Conservation (phyloP, 179 eudicot genomes). For the Vitellaria paradoxa region DNA sequence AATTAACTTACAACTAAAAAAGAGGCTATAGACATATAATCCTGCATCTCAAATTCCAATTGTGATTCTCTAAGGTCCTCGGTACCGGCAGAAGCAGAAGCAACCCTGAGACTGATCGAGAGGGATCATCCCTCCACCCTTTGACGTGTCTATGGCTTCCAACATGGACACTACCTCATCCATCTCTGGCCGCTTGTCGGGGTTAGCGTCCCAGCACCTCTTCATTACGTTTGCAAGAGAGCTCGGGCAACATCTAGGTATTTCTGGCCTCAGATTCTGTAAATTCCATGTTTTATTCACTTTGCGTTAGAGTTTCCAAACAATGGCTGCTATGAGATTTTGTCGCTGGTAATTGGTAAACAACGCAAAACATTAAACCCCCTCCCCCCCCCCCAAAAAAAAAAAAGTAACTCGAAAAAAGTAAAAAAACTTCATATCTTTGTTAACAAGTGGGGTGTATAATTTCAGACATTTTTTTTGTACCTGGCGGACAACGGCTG, state of each 20-base stretch:
- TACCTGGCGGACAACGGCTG: conserved; percentile 96
- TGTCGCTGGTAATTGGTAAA: too few species aligned
- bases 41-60: not conserved
- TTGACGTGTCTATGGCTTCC: conserved; percentile 89
- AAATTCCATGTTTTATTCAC: conserved; percentile 11
- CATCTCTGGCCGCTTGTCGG: conserved; percentile 91
- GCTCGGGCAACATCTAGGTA: conserved; percentile 91
- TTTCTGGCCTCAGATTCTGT: conserved; percentile 94
- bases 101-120: conserved; percentile 75
- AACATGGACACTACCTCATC: conserved; percentile 73
- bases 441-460: too few species aligned
- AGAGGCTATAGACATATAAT: not conserved
- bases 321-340: not conserved
- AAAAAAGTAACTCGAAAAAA: too few species aligned
- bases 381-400: too few species aligned
- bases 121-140: conserved; percentile 97
- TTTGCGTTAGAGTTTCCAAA: not conserved
- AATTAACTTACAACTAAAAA: not conserved
- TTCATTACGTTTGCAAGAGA: conserved; percentile 83
- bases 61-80: conserved; percentile 53
- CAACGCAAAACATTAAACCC: too few species aligned
- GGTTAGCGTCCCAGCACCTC: conserved; percentile 91
- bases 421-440: too few species aligned
- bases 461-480: not conserved
- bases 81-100: conserved; percentile 52